Base-by-base conservation (phyloP, 1,284 basidiomycete genomes). In the Sporisorium graminicola region DNA sequence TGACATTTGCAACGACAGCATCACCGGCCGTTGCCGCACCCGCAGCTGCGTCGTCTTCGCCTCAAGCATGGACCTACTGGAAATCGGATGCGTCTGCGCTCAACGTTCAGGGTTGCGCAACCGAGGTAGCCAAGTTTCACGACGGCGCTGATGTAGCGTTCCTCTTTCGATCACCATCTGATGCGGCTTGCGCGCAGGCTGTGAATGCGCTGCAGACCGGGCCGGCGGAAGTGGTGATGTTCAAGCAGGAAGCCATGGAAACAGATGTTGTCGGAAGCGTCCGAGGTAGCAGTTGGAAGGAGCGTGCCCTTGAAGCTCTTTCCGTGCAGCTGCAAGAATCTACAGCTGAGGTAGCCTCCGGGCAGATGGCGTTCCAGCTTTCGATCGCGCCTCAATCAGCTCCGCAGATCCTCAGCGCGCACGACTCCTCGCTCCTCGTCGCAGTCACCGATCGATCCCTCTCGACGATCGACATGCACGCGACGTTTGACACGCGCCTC, bases 401-500 rank as follows among this genome's bases (percentile, higher is more conserved):
- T 7, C 40, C n/a, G 3, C 8, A 35, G 10, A 3, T 58, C 5
- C 46, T 67, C 35, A 42, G 46, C 40, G 27, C 22, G 10, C 10
- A 22, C 46, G 10, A 35, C 14, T 18, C 31, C 24, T 40, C 52
- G 0, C 26, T 70, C 10, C 22, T 66, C 16, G 20, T 65, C 51
- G 49, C 58, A 14, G 27, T 66, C 12, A 50, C 46, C 6, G 35
- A 46, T 2, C 3, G 29, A 16, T 6, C 20, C 3, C 58, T 74
- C 9, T 12, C 71, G 1, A 56, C 56, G 5, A 47, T 68, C 54
- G 71, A 74, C 35, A 42, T 31, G 13, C 47, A 33, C 8, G 52
- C 61, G 1, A 65, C 71, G 6, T 61, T 50, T 13, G 76, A 78
- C 50, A 72, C 72, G 1, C 58, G 76, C 4, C n/a, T 78, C 10